Base-by-base conservation (phyloP, 495 filamentous ascomycete genomes). In the Penicillium silybi region DNA sequence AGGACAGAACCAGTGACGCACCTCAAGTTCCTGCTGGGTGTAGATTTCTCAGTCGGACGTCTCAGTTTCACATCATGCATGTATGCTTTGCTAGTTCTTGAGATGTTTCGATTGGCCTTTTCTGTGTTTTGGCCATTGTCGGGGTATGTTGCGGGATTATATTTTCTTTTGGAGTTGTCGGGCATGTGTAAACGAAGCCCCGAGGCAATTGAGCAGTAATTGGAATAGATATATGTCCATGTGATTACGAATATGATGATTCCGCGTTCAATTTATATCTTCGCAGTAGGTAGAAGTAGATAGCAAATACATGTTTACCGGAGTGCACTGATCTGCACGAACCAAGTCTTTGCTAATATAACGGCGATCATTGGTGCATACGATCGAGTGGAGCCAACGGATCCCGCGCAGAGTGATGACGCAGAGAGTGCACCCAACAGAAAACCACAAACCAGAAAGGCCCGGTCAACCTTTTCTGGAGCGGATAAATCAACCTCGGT, bases 281-380 rank as follows among this genome's bases (percentile, higher is more conserved):
- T 19, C 7, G 6, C 4, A 18, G n/a, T 39, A 6, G 4, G 16
- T 39, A 18, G 37, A 4, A 17, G n/a, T 19, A 17, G 37, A 16
- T 23, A 17, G 18, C 18, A 2, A 17, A 18, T 16, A 17, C 8
- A 39, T 39, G 18, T 51, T 51, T 25, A 37, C 22, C 22, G 22
- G 22, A 13, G 4, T 15, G 4, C 11, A 22, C n/a, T n/a, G n/a
- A n/a, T 35, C 41, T 38, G 37, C 50, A 53, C 43, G 38, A 43
- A 20, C 43, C 50, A 26, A 23, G 26, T 16, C 4, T n/a, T 19
- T 13, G 35, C 16, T 53, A 53, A 53, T 53, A 46, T 13, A 1
- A 26, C 22, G 44, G 13, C 44, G 38, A 42, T 41, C 50, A 53
- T 53, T 53, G 50, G 50, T 25, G 17, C 18, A 13, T 22, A 13